phyloP scores from a whole-genome alignment of 257 asterid genomes.

The Solanum corneliomulleri region DNA sequence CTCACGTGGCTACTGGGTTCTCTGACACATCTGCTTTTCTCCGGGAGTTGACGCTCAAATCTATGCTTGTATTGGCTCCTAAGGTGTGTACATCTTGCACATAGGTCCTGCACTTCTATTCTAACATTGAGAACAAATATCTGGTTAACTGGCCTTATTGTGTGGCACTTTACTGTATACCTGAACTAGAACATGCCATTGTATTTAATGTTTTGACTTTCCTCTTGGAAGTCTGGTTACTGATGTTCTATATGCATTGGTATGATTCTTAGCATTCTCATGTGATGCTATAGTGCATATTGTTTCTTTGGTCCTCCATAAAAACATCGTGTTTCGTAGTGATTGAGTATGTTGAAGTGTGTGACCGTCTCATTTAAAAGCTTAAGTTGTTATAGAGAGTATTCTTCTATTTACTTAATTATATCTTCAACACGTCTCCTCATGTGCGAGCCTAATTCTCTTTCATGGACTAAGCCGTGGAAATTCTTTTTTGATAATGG shows the following conservation, averaged over 20 bases:
- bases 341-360: not conserved
- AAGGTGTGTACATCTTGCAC: constrained; percentile 41
- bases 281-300: not conserved
- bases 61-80: constrained; percentile 97
- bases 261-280: not conserved
- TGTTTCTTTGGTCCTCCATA: not conserved
- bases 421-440: not conserved
- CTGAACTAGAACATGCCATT: not conserved
- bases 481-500: not conserved
- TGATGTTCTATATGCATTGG: not conserved
- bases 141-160: not conserved
- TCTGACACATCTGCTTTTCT: constrained; percentile 93
- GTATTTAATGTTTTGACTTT: not conserved
- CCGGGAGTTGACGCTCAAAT: constrained; percentile 88
- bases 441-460: not conserved
- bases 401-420: not conserved
- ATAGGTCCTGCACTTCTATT: not conserved
- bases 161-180: not conserved
- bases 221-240: not conserved
- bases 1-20: constrained; percentile 93
- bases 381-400: not conserved
- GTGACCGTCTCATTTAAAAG: not conserved
- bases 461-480: not conserved
- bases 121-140: not conserved
- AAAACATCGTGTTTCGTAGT: not conserved